These are phyloP conservation scores for Acarospora socialis DNA, from an alignment of 2,329 filamentous ascomycete species.

Conservation along the genomic window DNA sequence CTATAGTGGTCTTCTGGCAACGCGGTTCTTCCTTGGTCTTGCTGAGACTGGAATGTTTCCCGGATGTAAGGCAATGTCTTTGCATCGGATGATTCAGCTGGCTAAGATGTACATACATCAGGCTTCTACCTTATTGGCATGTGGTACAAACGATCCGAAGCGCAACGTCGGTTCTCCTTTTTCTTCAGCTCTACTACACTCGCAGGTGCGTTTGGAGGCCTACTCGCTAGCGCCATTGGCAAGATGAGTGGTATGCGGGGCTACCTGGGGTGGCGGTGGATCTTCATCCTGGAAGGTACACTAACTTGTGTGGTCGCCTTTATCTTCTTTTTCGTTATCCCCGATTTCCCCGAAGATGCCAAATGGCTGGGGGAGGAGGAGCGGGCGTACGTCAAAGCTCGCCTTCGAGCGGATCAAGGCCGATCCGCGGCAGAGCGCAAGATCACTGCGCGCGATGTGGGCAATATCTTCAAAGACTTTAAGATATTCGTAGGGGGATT, in stretches of 20 bases:
- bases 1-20: no score
- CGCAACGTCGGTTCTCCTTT: constrained; percentile 37
- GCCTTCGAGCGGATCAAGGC: constrained; percentile 34
- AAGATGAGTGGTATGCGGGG: constrained; percentile 61
- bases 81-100: constrained; percentile 10
- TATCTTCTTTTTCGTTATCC: constrained; percentile 33
- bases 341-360: constrained; percentile 35
- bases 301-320: constrained; percentile 31
- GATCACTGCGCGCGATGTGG: constrained; percentile 29
- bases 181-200: constrained; percentile 50
- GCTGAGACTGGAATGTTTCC: no score
- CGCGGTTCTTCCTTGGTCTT: constrained; percentile 11
- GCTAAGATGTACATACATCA: constrained; percentile 4
- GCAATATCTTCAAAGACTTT: constrained; percentile 33
- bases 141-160: constrained; percentile 37
- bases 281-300: constrained; percentile 47
- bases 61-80: constrained; percentile 18
- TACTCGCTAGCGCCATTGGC: constrained; percentile 76
- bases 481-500: constrained; percentile 36
- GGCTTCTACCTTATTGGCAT: constrained; percentile 28
- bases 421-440: constrained; percentile 30
- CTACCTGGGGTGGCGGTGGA: constrained; percentile 57
- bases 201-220: constrained; percentile 71
- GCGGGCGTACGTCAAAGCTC: constrained; percentile 30
- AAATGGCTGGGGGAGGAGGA: constrained; percentile 35